A percentile compares a stretch with the other conserved stretches of the same genome.
Conservation (phyloP, 169 alveolate genomes). For the Plasmodium gonderi region DNA sequence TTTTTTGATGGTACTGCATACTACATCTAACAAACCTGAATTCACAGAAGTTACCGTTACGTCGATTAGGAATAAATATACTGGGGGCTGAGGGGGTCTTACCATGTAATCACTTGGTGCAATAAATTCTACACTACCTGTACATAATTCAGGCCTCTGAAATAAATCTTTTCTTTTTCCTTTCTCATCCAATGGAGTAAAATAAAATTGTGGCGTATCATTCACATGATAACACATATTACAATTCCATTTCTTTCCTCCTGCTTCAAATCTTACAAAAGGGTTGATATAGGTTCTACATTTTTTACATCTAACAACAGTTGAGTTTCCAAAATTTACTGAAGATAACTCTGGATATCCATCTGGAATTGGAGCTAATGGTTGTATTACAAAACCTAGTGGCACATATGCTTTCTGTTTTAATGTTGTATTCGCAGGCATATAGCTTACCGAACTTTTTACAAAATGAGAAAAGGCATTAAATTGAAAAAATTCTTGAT, state of each 20-base stretch:
- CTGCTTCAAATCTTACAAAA: conserved; percentile 94
- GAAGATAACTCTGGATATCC: conserved; percentile 90
- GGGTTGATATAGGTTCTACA: conserved; percentile 97
- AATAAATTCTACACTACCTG: conserved; percentile 95
- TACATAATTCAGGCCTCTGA: conserved; percentile 92
- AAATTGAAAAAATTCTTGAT: conserved; percentile 73
- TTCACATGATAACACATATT: conserved; percentile 95
- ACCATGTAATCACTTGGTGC: conserved; percentile 97
- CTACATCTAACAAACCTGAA: conserved; percentile 92
- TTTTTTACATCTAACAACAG: conserved; percentile 92
- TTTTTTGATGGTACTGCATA: conserved; percentile 90
- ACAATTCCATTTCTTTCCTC: conserved; percentile 97
- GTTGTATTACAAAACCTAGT: conserved; percentile 85
- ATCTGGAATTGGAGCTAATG: conserved; percentile 88
- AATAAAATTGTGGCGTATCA: conserved; percentile 91
- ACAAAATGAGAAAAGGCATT: conserved; percentile 75
- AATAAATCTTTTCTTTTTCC: conserved; percentile 90
- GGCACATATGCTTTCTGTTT: conserved; percentile 88
- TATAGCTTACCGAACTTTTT: conserved; percentile 70
- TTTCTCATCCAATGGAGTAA: conserved; percentile 81
- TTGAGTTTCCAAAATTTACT: conserved; percentile 90
- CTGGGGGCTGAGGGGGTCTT: conserved; percentile 97
- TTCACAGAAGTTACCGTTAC: conserved; percentile 92
- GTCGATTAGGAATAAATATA: conserved; percentile 92
- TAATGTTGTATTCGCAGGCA: conserved; percentile 83